Conservation (phyloP, 441 rosid species). For the Erodium texanum region DNA sequence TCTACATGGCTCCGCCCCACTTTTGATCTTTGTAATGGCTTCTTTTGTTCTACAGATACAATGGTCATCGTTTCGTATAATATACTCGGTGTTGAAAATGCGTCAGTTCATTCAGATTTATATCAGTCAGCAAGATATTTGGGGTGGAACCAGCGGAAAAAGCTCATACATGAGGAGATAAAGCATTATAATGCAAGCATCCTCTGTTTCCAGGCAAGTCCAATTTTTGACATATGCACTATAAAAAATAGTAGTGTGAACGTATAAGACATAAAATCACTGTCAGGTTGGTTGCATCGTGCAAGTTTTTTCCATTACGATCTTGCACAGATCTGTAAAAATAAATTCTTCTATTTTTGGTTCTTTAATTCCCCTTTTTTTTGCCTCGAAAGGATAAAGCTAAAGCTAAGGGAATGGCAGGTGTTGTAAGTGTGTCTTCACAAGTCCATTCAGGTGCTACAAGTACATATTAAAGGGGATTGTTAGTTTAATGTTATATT, state of each 20-base stretch:
- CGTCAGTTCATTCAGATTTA: conserved; percentile 66
- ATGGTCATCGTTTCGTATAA: conserved; percentile 74
- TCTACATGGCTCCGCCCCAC: not conserved
- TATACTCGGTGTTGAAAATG: conserved; percentile 76
- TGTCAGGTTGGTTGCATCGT: too few relatives aligned
- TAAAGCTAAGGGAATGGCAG: not conserved
- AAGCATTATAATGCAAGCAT: conserved; percentile 59
- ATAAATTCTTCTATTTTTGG: not conserved
- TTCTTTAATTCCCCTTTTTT: not conserved
- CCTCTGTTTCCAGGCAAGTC: conserved; percentile 83
- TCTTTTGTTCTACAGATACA: conserved; percentile 41
- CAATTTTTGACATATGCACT: not conserved
- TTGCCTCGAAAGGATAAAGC: not conserved
- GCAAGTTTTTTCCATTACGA: too few relatives aligned
- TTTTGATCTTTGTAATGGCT: not conserved
- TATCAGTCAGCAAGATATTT: conserved; percentile 42
- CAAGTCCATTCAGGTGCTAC: not conserved
- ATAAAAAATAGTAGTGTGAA: not conserved
- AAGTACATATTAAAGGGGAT: not conserved
- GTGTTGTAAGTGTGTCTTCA: not conserved
- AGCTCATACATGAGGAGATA: conserved; percentile 58
- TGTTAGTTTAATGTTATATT: not conserved
- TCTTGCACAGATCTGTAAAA: too few relatives aligned
- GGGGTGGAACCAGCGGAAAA: conserved; percentile 66
- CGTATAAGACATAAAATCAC: not conserved